These are phyloP conservation scores for Solioccasus polychromus DNA, from an alignment of 768 basidiomycete genomes.

Conservation along the genomic window DNA sequence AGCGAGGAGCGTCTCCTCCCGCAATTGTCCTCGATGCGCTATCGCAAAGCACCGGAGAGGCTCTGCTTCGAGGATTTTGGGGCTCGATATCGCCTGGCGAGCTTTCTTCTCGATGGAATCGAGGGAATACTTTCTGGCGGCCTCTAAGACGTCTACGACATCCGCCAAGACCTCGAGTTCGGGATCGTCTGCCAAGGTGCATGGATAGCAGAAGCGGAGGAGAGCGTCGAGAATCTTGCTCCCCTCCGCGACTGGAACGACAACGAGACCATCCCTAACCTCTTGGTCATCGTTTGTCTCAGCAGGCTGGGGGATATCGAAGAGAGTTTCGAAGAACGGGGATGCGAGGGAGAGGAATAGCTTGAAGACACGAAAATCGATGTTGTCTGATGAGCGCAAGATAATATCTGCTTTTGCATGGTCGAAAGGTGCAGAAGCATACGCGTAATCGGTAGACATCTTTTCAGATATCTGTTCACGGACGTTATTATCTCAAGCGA, in stretches of 20 bases:
- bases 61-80: slow-evolving; percentile 15
- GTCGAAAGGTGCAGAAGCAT: slow-evolving; percentile 21
- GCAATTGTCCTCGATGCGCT: slow-evolving; percentile 23
- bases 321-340: slow-evolving; percentile 32
- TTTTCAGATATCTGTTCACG: no score
- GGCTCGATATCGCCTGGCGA: slow-evolving; percentile 18
- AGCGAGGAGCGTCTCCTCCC: slow-evolving; percentile 24
- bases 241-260: slow-evolving; percentile 21
- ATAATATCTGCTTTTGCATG: slow-evolving; percentile 23
- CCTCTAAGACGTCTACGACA: slow-evolving; percentile 7
- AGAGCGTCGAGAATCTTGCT: slow-evolving; percentile 24
- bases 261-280: slow-evolving; percentile 15
- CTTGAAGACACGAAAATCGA: slow-evolving; percentile 33
- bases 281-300: slow-evolving; percentile 6
- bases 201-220: slow-evolving; percentile 28
- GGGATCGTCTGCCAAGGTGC: slow-evolving; percentile 19
- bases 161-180: slow-evolving; percentile 10
- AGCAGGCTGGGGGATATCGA: slow-evolving; percentile 27
- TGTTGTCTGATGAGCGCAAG: slow-evolving; percentile 24
- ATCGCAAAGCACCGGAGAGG: slow-evolving; percentile 33
- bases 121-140: slow-evolving; percentile 16
- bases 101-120: slow-evolving; percentile 14
- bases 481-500: no score
- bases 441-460: background rate
- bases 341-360: slow-evolving; percentile 34